Conservation (phyloP, 2,329 filamentous ascomycete genomes). For the Chrysoporthe deuterocubensis region DNA sequence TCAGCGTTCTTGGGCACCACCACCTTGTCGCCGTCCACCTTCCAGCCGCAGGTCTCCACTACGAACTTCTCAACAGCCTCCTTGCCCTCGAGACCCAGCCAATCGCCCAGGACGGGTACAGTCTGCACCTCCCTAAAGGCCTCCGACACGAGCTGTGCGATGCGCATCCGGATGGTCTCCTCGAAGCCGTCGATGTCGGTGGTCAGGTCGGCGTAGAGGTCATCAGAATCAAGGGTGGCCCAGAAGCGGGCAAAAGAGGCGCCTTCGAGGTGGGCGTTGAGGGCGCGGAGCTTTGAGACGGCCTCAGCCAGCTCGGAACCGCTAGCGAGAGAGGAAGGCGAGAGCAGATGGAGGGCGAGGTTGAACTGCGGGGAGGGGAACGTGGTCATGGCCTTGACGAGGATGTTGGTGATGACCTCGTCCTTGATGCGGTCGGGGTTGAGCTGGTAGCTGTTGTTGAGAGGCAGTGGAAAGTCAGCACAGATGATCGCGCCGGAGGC, state of each 20-base stretch:
- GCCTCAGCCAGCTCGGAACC: conserved; percentile 82
- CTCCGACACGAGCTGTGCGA: conserved; percentile 84
- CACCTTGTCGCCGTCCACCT: conserved; percentile 70
- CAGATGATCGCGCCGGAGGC: background rate
- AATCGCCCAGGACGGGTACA: conserved; percentile 69
- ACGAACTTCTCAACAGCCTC: conserved; percentile 77
- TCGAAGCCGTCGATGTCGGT: conserved; percentile 96
- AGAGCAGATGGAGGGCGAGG: conserved; percentile 91
- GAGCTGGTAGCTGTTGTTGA: conserved; percentile 83
- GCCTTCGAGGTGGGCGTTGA: conserved; percentile 86
- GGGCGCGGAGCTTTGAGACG: conserved; percentile 80
- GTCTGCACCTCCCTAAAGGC: conserved; percentile 72
- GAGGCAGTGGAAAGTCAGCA: background rate
- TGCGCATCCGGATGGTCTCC: conserved; percentile 87
- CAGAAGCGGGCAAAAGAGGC: conserved; percentile 94
- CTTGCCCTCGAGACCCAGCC: conserved; percentile 71
- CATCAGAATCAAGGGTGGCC: conserved; percentile 88
- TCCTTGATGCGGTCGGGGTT: conserved; percentile 98
- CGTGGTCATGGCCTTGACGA: conserved; percentile 96
- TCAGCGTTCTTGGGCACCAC: conserved; percentile 91
- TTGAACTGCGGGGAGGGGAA: conserved; percentile 97
- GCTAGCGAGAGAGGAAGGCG: conserved; percentile 73
- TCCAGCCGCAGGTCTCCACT: conserved; percentile 85
- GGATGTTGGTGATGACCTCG: conserved; percentile 97
- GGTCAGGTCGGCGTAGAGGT: conserved; percentile 92